Evolutionary conservation across 2,329 filamentous ascomycete species (phyloP).

Genomic region (Bertia moriformis): DNA sequence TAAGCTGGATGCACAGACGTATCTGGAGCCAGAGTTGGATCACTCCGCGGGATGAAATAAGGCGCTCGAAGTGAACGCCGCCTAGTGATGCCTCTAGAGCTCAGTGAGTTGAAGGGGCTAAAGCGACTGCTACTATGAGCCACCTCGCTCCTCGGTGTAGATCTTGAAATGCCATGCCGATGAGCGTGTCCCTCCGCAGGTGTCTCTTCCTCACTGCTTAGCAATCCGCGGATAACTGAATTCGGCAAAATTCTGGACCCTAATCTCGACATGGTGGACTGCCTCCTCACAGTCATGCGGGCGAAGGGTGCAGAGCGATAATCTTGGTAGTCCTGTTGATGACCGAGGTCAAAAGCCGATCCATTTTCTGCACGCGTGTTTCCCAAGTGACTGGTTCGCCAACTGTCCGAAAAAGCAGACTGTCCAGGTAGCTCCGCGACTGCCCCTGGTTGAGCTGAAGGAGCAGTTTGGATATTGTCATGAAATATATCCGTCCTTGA

Average conservation of each 20-base stretch:
- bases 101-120: slow-evolving; percentile 20
- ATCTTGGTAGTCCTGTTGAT: slow-evolving; percentile 10
- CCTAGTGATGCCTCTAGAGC: slow-evolving; percentile 20
- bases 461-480: not conserved
- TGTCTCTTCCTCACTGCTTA: slow-evolving; percentile 27
- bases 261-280: slow-evolving; percentile 28
- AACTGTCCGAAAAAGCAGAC: too few species aligned
- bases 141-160: slow-evolving; percentile 15
- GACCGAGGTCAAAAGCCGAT: slow-evolving; percentile 1
- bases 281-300: slow-evolving; percentile 18
- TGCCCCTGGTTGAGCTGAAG: not conserved
- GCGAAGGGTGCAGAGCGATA: slow-evolving; percentile 9
- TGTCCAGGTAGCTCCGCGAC: not conserved
- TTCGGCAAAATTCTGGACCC: slow-evolving; percentile 29
- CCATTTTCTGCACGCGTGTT: not conserved
- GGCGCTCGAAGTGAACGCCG: slow-evolving; percentile 21
- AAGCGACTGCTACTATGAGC: slow-evolving; percentile 17
- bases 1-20: slow-evolving; percentile 10
- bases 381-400: too few species aligned
- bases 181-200: slow-evolving; percentile 25
- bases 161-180: slow-evolving; percentile 22
- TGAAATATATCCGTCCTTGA: not conserved
- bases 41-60: slow-evolving; percentile 14
- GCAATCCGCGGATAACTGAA: slow-evolving; percentile 22
- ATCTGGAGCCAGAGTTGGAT: slow-evolving; percentile 15